Conservation (phyloP, 2,329 filamentous ascomycete species). For the Diaporthe amygdali region DNA sequence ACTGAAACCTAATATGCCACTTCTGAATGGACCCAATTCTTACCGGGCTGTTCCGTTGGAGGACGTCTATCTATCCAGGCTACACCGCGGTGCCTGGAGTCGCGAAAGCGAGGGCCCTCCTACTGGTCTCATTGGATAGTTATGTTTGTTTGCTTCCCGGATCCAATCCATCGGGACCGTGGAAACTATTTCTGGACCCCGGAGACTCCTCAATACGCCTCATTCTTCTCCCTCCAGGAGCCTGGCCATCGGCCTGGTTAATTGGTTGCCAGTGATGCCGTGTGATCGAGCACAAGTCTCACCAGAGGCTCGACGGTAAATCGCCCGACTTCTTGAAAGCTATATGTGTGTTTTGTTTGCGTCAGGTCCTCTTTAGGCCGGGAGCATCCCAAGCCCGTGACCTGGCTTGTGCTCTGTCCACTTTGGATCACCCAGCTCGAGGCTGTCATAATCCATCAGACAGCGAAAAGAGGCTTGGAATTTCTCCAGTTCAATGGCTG, state of each 20-base stretch:
- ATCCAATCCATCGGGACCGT: too few species aligned
- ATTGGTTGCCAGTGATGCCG: not conserved
- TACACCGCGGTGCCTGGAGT: not conserved
- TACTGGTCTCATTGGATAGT: not conserved
- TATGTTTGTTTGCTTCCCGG: not conserved
- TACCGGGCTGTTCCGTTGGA: too few species aligned
- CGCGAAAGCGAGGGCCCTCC: not conserved
- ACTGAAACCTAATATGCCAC: not conserved
- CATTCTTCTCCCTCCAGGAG: not conserved
- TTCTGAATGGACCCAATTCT: not conserved
- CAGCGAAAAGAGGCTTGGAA: not conserved
- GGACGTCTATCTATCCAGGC: not conserved
- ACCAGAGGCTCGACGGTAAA: not conserved
- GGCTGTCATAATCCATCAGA: too few species aligned
- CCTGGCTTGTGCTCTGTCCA: not conserved
- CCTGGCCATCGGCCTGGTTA: not conserved
- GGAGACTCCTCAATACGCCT: not conserved
- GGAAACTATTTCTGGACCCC: not conserved
- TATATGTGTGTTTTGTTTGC: not conserved
- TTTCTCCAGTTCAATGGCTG: not conserved
- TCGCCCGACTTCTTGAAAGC: not conserved
- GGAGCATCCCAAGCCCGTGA: not conserved
- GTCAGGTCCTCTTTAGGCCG: too few species aligned
- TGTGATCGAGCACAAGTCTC: not conserved
- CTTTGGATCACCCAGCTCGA: not conserved